Evolutionary conservation across 495 filamentous ascomycete species (phyloP).

Genomic region (Penicillium arizonense): DNA sequence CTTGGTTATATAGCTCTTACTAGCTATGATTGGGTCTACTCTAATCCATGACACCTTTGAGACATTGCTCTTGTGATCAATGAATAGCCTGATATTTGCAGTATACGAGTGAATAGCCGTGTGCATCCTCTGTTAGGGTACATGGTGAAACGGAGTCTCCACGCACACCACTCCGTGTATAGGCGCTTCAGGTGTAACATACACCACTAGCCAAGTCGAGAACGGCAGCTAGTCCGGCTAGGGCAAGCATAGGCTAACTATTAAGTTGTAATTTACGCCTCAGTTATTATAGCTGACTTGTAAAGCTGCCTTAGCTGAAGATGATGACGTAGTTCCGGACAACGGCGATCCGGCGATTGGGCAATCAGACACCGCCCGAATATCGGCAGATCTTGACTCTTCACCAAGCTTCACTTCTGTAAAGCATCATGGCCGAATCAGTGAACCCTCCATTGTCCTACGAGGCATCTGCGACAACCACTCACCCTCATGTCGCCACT

Average conservation of each 20-base stretch:
- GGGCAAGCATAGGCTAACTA: neutral
- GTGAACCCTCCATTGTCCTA: conserved; percentile 64
- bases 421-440: conserved; percentile 41
- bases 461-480: conserved; percentile 70
- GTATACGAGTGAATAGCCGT: no score
- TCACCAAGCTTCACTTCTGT: neutral
- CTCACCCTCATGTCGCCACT: conserved; percentile 63
- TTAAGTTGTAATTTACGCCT: neutral
- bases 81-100: no score
- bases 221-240: no score
- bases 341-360: neutral
- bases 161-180: neutral
- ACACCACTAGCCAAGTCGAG: no score
- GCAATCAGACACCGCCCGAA: conserved; percentile 3
- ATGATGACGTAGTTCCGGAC: neutral
- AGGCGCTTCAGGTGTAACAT: neutral
- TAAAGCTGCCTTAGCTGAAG: neutral
- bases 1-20: neutral
- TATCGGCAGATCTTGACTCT: conserved; percentile 5
- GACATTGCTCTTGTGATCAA: no score
- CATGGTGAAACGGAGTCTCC: no score
- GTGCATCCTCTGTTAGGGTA: no score
- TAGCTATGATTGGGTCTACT: no score
- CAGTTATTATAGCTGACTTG: no score
- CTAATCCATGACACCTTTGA: no score